Percentiles rank a stretch among this genome's conserved stretches.
These are phyloP conservation scores for Kodamaea arcana DNA, from an alignment of 1,139 yeast genomes.

Conservation along the genomic window DNA sequence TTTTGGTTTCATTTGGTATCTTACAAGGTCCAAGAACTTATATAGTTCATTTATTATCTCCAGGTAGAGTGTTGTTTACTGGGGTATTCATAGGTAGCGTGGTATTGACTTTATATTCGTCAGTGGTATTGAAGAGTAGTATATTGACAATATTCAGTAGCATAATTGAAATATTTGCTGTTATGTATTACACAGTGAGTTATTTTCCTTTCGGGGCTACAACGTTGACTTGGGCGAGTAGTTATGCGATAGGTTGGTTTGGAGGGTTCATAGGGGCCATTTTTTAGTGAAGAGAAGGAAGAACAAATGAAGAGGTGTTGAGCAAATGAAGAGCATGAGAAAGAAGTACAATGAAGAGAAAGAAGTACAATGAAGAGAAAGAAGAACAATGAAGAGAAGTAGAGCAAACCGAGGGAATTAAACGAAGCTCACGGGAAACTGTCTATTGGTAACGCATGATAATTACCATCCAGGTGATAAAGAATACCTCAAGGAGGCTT, in stretches of 20 bases:
- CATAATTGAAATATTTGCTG: slow-evolving; percentile 75
- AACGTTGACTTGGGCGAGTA: slow-evolving; percentile 76
- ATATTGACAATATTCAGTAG: slow-evolving; percentile 74
- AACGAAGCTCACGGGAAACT: too few species aligned
- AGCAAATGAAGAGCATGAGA: neutral
- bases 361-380: too few species aligned
- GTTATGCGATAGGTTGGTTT: slow-evolving; percentile 73
- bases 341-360: neutral
- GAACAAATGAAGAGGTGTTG: neutral
- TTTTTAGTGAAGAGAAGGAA: slow-evolving; percentile 14
- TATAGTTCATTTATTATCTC: slow-evolving; percentile 66
- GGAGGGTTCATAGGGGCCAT: slow-evolving; percentile 54
- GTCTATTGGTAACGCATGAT: too few species aligned
- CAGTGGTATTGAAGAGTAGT: slow-evolving; percentile 59
- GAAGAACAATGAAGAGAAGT: too few species aligned
- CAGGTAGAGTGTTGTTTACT: slow-evolving; percentile 76
- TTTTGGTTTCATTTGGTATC: slow-evolving; percentile 85
- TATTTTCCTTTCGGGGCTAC: slow-evolving; percentile 96
- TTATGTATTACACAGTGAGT: slow-evolving; percentile 81
- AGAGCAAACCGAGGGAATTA: too few species aligned
- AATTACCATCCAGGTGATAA: too few species aligned
- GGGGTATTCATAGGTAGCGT: slow-evolving; percentile 75
- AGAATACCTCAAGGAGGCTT: too few species aligned
- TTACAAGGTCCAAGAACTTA: slow-evolving; percentile 89
- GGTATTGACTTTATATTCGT: slow-evolving; percentile 56